Evolutionary conservation across 257 asterid species (phyloP).

Genomic region (Solanum boliviense): DNA sequence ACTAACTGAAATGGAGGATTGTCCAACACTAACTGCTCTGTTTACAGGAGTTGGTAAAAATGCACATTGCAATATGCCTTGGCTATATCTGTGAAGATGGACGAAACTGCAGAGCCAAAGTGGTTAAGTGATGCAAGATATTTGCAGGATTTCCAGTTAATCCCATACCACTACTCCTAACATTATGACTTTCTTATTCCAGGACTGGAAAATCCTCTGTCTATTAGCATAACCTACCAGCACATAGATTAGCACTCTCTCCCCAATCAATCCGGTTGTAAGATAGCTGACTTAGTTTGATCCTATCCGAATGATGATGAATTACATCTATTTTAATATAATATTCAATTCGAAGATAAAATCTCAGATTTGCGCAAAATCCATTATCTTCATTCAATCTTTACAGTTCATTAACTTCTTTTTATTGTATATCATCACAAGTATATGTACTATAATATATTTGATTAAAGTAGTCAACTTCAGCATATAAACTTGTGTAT

Average conservation of each 20-base stretch:
- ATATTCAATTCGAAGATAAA: neutral
- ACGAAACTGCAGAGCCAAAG: neutral
- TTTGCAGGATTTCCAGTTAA: neutral
- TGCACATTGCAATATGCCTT: neutral
- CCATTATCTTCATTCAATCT: neutral
- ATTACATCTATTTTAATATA: neutral
- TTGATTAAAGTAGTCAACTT: neutral
- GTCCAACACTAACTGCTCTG: neutral
- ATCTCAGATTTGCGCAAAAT: neutral
- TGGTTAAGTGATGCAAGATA: neutral
- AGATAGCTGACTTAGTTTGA: neutral
- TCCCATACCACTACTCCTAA: neutral
- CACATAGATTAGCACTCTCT: neutral
- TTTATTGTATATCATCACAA: neutral
- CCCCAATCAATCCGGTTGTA: neutral
- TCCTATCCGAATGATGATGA: neutral
- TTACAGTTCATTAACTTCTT: neutral
- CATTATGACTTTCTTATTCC: neutral
- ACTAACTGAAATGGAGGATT: neutral
- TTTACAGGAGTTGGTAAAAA: neutral
- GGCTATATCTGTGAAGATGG: neutral
- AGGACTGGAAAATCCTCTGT: neutral
- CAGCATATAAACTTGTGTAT: neutral
- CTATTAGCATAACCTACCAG: neutral
- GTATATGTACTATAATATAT: neutral